phyloP scores from a whole-genome alignment of 805 yeast species.

The Zygoascus biomembranicola region DNA sequence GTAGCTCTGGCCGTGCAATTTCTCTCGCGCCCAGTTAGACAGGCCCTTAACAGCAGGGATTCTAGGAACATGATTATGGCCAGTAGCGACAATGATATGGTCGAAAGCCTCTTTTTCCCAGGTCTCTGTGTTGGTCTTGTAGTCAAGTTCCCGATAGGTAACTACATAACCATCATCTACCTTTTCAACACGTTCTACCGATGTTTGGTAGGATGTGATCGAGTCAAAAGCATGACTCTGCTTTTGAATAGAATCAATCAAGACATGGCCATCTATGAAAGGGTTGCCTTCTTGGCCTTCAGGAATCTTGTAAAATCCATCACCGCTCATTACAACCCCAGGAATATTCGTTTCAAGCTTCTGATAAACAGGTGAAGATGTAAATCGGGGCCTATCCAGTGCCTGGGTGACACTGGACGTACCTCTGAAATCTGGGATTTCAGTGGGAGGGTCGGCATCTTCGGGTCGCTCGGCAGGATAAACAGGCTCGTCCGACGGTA shows the following conservation, averaged over 20 bases:
- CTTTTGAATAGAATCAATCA: slow-evolving; percentile 47
- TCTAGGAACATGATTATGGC: slow-evolving; percentile 55
- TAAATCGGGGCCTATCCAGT: too few species aligned
- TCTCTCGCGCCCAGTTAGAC: slow-evolving; percentile 34
- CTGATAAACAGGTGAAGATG: slow-evolving; percentile 52
- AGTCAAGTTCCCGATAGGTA: slow-evolving; percentile 21
- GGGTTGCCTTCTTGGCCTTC: slow-evolving; percentile 32
- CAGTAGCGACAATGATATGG: slow-evolving; percentile 55
- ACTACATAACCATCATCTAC: slow-evolving; percentile 37
- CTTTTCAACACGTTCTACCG: slow-evolving; percentile 38
- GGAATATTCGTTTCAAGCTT: slow-evolving; percentile 64
- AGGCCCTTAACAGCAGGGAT: slow-evolving; percentile 52
- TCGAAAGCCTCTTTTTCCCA: slow-evolving; percentile 34
- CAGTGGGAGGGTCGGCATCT: slow-evolving; percentile 26
- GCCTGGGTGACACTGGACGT: too few species aligned
- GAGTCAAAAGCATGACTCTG: slow-evolving; percentile 41
- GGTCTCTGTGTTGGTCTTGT: background rate
- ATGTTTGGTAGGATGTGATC: slow-evolving; percentile 39
- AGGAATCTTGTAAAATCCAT: slow-evolving; percentile 37
- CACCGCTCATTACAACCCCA: slow-evolving; percentile 56
- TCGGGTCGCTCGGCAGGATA: slow-evolving; percentile 33
- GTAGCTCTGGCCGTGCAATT: slow-evolving; percentile 49
- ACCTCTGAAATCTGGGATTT: slow-evolving; percentile 30
- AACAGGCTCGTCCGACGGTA: too few species aligned
- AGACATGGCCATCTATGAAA: slow-evolving; percentile 56